Evolutionary conservation across 352 stramenopile species (phyloP), one percentile per base, ranked within the genome.

Genomic region (Phytophthora quininea): DNA sequence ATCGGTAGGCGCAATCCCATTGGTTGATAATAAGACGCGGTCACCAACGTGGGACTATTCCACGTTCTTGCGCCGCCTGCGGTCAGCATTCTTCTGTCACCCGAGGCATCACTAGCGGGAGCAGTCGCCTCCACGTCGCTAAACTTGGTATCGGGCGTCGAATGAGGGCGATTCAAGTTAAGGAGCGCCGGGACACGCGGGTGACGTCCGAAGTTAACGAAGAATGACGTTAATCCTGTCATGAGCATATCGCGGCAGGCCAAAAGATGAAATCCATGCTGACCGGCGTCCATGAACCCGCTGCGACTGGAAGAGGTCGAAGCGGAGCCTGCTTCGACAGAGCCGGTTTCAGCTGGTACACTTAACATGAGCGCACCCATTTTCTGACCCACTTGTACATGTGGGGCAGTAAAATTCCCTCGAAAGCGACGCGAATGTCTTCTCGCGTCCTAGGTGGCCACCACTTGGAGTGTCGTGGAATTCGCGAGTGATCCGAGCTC

Each of bases 321-420:
- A 74, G 54, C 2, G 62, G 65, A 0, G 64, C 57, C 3, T 58
- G 54, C 2, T 38, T 49, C 1, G 47, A 64, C 10, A 35, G 51
- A 14, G 38, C n/a, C 2, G 49, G 32, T 31, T 74, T 74, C 10
- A 70, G 62, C 10, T 80, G 58, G 24, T 64, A 77, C 4, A 51
- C 35, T 50, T 82, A 62, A 19, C 66, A 79, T 1, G 58, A 60
- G 30, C 58, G 54, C 2, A 78, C 51, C 30, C 53, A 82, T 32
- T 74, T 78, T 2, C 53, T 52, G 1, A 79, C 66, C 62, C 56
- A 75, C 35, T 77, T 77, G 30, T 74, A 77, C 71, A 70, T 56
- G 37, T 78, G 62, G 0, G 73, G 24, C 71, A 55, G 72, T 42
- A 65, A 68, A 52, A 61, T 24, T 72, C 38, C 67, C 47, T 0